phyloP scores from a whole-genome alignment of 2,329 filamentous ascomycete genomes.

The Xylaria sp. region DNA sequence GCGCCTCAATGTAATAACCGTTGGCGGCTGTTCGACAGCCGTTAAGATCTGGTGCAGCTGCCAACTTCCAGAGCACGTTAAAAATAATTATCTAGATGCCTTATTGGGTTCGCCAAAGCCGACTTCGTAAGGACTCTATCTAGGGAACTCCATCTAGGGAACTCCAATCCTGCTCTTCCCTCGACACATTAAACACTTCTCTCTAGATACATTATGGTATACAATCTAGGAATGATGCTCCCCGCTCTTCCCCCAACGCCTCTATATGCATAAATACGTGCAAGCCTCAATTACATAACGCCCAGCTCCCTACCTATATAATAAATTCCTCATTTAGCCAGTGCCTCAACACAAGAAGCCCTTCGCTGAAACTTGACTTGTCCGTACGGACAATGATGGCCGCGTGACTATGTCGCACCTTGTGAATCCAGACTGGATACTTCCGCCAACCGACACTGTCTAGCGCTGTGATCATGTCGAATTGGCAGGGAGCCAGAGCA shows the following conservation, averaged over 20 bases:
- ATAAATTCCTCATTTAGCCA: constrained; percentile 80
- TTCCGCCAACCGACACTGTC: constrained; percentile 70
- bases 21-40: background rate
- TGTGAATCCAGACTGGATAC: constrained; percentile 75
- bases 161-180: background rate
- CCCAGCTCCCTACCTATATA: constrained; percentile 52
- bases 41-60: no score
- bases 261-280: background rate
- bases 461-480: constrained; percentile 80
- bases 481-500: constrained; percentile 79
- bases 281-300: background rate
- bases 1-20: background rate
- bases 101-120: no score
- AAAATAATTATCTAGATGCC: no score
- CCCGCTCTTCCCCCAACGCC: background rate
- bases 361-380: constrained; percentile 73
- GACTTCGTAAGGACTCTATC: no score
- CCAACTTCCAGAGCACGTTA: no score
- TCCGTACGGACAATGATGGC: constrained; percentile 84
- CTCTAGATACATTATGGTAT: no score
- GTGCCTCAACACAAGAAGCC: constrained; percentile 77
- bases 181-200: background rate
- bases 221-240: background rate
- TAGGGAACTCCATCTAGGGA: no score
- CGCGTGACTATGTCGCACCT: constrained; percentile 81